Percentiles rank a stretch among this genome's conserved stretches.
Conservation (phyloP, 495 filamentous ascomycete genomes). For the Bathelium albidoporum region DNA sequence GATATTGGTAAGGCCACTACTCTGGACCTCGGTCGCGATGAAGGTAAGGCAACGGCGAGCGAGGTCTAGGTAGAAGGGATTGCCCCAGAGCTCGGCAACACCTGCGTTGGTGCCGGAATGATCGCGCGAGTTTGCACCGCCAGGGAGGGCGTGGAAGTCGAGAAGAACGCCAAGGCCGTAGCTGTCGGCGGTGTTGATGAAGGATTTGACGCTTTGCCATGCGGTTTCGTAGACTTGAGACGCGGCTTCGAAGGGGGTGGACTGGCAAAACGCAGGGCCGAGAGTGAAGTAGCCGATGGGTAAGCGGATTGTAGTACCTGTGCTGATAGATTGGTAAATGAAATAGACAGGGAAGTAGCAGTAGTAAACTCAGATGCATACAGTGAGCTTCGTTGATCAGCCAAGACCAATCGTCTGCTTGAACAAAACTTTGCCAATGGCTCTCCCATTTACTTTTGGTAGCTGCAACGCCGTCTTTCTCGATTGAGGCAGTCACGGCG, state of each 20-base stretch:
- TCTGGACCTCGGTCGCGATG: constrained; percentile 31
- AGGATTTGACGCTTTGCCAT: constrained; percentile 35
- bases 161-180: constrained; percentile 43
- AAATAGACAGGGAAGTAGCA: background rate
- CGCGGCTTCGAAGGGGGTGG: constrained; percentile 39
- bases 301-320: constrained; percentile 43
- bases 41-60: constrained; percentile 34
- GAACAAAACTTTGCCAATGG: constrained; percentile 39
- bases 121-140: constrained; percentile 40
- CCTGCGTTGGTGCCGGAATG: constrained; percentile 42
- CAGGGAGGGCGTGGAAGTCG: constrained; percentile 47
- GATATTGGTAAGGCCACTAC: constrained; percentile 34
- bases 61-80: constrained; percentile 25
- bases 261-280: constrained; percentile 35
- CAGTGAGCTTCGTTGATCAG: constrained; percentile 35
- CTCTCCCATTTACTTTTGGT: constrained; percentile 39
- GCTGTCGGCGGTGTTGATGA: constrained; percentile 32
- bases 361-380: constrained; percentile 8
- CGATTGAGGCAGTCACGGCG: constrained; percentile 34
- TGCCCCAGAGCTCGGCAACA: constrained; percentile 37
- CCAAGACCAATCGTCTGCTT: constrained; percentile 38
- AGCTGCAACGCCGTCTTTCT: constrained; percentile 34
- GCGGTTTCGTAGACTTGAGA: constrained; percentile 39
- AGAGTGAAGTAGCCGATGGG: constrained; percentile 49
- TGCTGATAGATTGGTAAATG: background rate